phyloP scores from a whole-genome alignment of 2,329 filamentous ascomycete genomes.

The Paecilomyces sp. region DNA sequence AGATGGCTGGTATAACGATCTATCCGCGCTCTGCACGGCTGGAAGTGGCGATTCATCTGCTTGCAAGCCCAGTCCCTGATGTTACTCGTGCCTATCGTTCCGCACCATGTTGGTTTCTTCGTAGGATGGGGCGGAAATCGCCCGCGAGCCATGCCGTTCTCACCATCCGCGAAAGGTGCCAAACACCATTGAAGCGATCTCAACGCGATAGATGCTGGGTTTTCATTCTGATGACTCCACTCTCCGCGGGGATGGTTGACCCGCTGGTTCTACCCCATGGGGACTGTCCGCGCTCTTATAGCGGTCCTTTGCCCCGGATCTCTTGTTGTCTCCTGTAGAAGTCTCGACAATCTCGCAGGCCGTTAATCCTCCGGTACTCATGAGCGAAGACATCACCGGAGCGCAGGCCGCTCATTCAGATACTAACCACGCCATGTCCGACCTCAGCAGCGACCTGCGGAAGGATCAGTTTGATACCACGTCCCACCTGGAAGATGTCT shows the following conservation, averaged over 20 bases:
- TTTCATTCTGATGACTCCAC: background rate
- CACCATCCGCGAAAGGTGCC: background rate
- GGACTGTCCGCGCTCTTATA: background rate
- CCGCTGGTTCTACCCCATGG: background rate
- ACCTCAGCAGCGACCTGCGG: background rate
- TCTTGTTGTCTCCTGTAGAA: background rate
- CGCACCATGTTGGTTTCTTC: background rate
- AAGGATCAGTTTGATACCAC: background rate
- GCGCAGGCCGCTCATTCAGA: background rate
- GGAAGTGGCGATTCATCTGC: background rate
- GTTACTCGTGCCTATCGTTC: background rate
- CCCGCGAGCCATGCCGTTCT: background rate
- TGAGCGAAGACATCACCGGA: background rate
- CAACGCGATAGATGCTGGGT: background rate
- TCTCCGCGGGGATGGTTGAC: background rate
- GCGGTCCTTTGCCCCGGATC: background rate
- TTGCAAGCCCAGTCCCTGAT: background rate
- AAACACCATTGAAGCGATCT: background rate
- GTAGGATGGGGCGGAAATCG: background rate
- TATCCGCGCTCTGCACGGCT: background rate
- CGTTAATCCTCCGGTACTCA: background rate
- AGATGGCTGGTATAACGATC: background rate
- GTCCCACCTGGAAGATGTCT: background rate
- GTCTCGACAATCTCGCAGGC: background rate
- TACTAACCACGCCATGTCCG: background rate